Conservation (phyloP, 2,329 filamentous ascomycete genomes). For the Endoconidiophora polonica region DNA sequence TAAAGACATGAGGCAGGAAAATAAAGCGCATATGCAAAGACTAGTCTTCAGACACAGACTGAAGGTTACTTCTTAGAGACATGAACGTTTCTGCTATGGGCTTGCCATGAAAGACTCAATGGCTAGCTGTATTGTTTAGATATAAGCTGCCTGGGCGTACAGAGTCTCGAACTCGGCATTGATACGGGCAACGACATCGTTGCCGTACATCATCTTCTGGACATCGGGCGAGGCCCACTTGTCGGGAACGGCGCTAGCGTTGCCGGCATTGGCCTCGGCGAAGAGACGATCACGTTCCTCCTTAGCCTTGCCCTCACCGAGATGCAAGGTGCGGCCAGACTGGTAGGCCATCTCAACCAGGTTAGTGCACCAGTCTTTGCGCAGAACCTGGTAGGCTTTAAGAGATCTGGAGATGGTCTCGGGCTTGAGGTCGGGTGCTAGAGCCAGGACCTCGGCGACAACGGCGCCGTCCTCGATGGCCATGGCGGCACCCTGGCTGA, state of each 20-base stretch:
- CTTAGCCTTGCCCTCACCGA: slow-evolving; percentile 40
- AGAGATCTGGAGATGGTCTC: slow-evolving; percentile 31
- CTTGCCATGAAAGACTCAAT: too few species aligned
- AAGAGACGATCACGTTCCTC: slow-evolving; percentile 42
- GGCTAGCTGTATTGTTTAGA: background rate
- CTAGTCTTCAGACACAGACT: too few species aligned
- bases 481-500: slow-evolving; percentile 51
- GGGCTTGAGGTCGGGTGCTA: slow-evolving; percentile 22
- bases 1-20: too few species aligned
- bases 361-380: slow-evolving; percentile 36
- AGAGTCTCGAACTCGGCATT: slow-evolving; percentile 32
- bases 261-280: slow-evolving; percentile 32
- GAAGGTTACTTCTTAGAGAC: background rate
- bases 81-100: background rate
- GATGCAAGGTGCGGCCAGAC: slow-evolving; percentile 37
- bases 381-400: slow-evolving; percentile 36
- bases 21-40: too few species aligned
- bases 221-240: slow-evolving; percentile 57
- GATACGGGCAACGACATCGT: slow-evolving; percentile 42
- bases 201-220: slow-evolving; percentile 47
- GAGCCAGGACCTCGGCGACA: slow-evolving; percentile 34
- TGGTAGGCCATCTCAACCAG: slow-evolving; percentile 38
- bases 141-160: slow-evolving; percentile 18
- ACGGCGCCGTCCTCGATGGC: slow-evolving; percentile 51
- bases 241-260: slow-evolving; percentile 37